Evolutionary conservation across 73 alveolate genomes (phyloP), one percentile per base, ranked within the genome.

Genomic region (Paramecium octaurelia): DNA sequence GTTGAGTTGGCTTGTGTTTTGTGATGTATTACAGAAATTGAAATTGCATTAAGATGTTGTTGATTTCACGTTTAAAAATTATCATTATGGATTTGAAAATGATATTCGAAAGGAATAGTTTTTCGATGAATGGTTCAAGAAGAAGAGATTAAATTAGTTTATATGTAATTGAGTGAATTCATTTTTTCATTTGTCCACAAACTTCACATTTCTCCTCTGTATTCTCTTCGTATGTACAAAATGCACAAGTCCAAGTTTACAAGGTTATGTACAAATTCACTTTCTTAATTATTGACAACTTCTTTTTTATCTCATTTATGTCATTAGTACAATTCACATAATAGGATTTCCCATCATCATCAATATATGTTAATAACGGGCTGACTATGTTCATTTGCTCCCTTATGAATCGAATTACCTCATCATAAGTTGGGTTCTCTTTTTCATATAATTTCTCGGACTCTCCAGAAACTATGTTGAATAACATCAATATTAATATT

Each of bases 291-390:
- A 64, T 64, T 16, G 84, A 64, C 54, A 27, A 34, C 31, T 64
- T 64, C 84, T 64, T 64, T 64, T 64, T 64, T 64, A 64, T 34
- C 29, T 64, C 84, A 64, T 64, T 64, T 3, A 64, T 31, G 46
- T 64, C 84, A 34, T 64, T 64, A 9, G 42, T 31, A 64, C 84
- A 64, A 3, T 64, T 64, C 35, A 64, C 84, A 64, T 64, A 64
- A 64, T 64, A 27, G 4, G 84, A 64, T 64, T 64, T 64, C 16
- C 84, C 84, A 64, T 64, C 84, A 27, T 64, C 84, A 64, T 64
- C 84, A 12, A 64, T 64, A n/a, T 64, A 64, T 3, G 84, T 31
- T 64, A 64, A 27, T 64, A 64, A 12, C 2, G 84, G 84, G 12
- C 4, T 64, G 31, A 14, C 3, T 16, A 64, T 64, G 5, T 64